Percentiles rank a stretch among this genome's conserved stretches.
phyloP scores from a whole-genome alignment of 1,284 basidiomycete species.

The Cutaneotrichosporon sp. region DNA sequence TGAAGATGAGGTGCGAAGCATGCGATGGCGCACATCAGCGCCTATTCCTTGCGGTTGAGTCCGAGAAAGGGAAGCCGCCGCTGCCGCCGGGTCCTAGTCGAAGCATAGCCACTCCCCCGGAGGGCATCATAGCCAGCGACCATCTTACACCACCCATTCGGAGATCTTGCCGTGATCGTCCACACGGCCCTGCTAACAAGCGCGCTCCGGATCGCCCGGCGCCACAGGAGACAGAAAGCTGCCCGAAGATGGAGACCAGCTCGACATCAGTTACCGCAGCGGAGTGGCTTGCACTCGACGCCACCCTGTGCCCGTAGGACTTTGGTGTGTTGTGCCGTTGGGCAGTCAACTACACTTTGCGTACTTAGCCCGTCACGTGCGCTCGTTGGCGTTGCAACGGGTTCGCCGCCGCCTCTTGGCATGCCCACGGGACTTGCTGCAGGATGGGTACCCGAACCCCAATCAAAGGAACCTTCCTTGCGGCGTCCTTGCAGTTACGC shows the following conservation, averaged over 20 bases:
- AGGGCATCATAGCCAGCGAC: background rate
- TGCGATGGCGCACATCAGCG: conserved; percentile 15
- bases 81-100: conserved; percentile 4
- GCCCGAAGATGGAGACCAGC: background rate
- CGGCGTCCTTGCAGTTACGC: too few relatives aligned
- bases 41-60: conserved; percentile 9
- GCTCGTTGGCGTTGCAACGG: background rate
- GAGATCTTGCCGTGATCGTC: background rate
- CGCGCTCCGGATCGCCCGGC: background rate
- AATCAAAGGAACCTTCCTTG: too few relatives aligned
- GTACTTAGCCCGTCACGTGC: background rate
- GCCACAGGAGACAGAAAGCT: background rate
- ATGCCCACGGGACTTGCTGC: background rate
- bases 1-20: background rate
- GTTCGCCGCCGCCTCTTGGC: too few relatives aligned
- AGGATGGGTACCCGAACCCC: too few relatives aligned
- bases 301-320: background rate
- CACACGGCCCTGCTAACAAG: background rate
- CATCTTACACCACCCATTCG: background rate
- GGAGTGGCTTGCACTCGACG: background rate
- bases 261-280: conserved; percentile 1
- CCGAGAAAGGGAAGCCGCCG: conserved; percentile 4
- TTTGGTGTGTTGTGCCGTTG: background rate
- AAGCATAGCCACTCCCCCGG: too few relatives aligned
- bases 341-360: background rate